Base-by-base conservation (phyloP, 768 basidiomycete species). In the Hortiboletus flavorubellus region DNA sequence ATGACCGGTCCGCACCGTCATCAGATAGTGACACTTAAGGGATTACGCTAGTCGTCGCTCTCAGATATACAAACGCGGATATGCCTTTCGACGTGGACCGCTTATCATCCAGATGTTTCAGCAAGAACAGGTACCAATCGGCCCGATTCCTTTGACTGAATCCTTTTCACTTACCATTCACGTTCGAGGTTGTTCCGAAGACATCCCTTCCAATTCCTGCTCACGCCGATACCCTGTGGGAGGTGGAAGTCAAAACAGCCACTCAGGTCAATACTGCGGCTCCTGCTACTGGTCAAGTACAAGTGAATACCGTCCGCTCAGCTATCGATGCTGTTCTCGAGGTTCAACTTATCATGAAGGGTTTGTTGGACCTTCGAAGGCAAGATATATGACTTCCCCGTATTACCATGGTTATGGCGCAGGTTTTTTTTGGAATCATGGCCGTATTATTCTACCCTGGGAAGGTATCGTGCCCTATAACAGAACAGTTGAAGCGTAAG, bases 231-330 rank as follows among this genome's bases (percentile, higher is more conserved):
- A 89, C 89, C 0, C 76, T 90, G 6, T 93, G 91, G 91, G 87
- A 92, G 67, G 89, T 93, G 37, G 88, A 93, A 73, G 90, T 91
- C 47, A 91, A 89, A 68, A 91, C 91, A 1, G 87, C 89, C 2
- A 76, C 78, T 3, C 91, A 91, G 7, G 83, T 89, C 42, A 82
- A 87, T 15, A 90, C 89, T 54, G 87, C 85, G 0, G 68, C 61
- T 23, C 55, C 68, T 30, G 54, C 49, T 34, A 46, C 53, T 31
- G 67, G 69, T 18, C 69, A 72, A 41, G 59, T 67, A 9, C 89
- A 86, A 66, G 85, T 87, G 56, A 86, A 81, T 3, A 91, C 90
- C 5, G 75, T 92, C n/a, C 81, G 78, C 52, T 76, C 78, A 15
- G 78, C 83, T 9, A 83, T 89, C 31, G 85, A 91, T 16, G 86